Evolutionary conservation across 2,329 filamentous ascomycete species (phyloP), one percentile per base, ranked within the genome.

Genomic region (Paracorniculantispora psalliotae): DNA sequence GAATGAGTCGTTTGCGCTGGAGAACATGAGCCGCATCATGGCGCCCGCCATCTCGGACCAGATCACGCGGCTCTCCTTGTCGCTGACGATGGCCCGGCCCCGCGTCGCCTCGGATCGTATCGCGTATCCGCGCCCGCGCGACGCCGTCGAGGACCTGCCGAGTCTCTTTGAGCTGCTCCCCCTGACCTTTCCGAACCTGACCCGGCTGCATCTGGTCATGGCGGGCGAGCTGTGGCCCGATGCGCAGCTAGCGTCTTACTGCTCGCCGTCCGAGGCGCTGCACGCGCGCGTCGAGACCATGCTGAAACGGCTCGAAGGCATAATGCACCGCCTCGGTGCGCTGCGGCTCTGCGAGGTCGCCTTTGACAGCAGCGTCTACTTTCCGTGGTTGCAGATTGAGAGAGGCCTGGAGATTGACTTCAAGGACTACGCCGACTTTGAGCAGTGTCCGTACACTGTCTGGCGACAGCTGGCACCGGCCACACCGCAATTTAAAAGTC

Each of bases 321-420:
- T 58, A 26, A 15, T 51, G 56, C 26, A 17, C 19, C 13, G 39
- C 10, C 5, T 33, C 25, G 3, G 17, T 5, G 15, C 35, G 19
- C 39, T 58, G 48, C 56, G 15, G 8, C 19, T 17, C 19, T 58
- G 47, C 39, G 56, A 58, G 48, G 23, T 58, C 7, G 47, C 47
- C 1, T 51, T 58, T 26, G 47, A 51, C 47, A 58, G 56, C 48
- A 58, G 56, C 28, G 13, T 58, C 25, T 58, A 48, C 47, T 58
- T 58, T 58, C 56, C 56, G n/a, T 58, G 56, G 56, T 26, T 58
- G 28, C 56, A 58, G 56, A 33, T 44, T 10, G 56, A 58, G 10
- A 35, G 5, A 19, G 37, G 39, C 2, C 33, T 50, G 1, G 35
- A 43, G 4, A 57, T 57, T 35, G 46, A 57, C 46, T 57, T 57